A percentile compares a stretch with the other conserved stretches of the same genome.
Evolutionary conservation across 257 asterid genomes (phyloP).

Genomic region (Cynanchum wilfordii): DNA sequence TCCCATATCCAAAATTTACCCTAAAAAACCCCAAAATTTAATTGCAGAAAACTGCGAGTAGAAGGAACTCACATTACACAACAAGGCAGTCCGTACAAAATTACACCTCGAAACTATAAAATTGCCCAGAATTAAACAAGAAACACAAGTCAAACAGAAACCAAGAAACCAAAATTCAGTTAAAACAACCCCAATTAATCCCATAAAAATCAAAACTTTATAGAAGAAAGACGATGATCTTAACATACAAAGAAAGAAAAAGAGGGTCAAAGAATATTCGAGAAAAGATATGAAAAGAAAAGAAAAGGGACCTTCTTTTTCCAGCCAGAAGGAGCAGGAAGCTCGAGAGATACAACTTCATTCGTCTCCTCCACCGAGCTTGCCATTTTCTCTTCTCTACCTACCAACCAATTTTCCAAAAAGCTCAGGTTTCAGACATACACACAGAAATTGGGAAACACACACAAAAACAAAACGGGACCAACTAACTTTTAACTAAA

Average conservation of each 20-base stretch:
- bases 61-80: background rate
- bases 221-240: background rate
- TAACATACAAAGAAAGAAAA: background rate
- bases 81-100: background rate
- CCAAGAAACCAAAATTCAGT: constrained; percentile 6
- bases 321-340: constrained; percentile 45
- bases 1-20: background rate
- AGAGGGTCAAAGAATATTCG: background rate
- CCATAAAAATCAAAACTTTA: constrained; percentile 2
- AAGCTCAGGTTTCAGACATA: background rate
- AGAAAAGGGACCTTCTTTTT: constrained; percentile 25
- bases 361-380: constrained; percentile 28
- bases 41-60: background rate
- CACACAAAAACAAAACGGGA: constrained; percentile 10
- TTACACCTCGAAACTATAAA: constrained; percentile 11
- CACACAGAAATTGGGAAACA: background rate
- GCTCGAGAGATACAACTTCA: constrained; percentile 32
- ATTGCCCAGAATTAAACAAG: background rate
- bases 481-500: constrained; percentile 21
- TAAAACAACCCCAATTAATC: background rate
- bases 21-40: background rate
- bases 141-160: background rate
- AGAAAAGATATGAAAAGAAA: background rate
- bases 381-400: constrained; percentile 24
- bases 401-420: constrained; percentile 4